phyloP scores from a whole-genome alignment of 2,329 filamentous ascomycete species.

The Claviceps purpurea region DNA sequence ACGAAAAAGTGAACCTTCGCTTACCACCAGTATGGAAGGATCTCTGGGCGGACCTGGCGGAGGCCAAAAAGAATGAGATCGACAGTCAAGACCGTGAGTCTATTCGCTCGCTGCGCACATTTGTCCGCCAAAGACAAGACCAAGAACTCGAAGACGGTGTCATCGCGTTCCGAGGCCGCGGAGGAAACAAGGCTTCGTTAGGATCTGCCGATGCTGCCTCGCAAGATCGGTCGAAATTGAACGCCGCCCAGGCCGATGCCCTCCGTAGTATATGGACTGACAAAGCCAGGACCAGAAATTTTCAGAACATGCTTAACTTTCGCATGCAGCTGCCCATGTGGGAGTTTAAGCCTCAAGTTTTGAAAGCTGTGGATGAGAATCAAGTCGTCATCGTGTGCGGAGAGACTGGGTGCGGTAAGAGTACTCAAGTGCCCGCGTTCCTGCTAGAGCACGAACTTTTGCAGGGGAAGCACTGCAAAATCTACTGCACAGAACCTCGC shows the following conservation, averaged over 20 bases:
- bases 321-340: conserved; percentile 83
- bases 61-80: conserved; percentile 53
- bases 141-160: conserved; percentile 62
- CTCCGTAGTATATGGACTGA: conserved; percentile 46
- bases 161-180: conserved; percentile 59
- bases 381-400: conserved; percentile 90
- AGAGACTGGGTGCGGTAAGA: conserved; percentile 95
- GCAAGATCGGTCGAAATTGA: conserved; percentile 29
- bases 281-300: conserved; percentile 45
- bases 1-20: conserved; percentile 72
- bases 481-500: conserved; percentile 90
- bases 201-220: conserved; percentile 36
- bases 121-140: conserved; percentile 56
- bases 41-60: conserved; percentile 67
- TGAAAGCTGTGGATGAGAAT: conserved; percentile 62
- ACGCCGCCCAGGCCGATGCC: conserved; percentile 29
- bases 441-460: conserved; percentile 79
- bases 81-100: conserved; percentile 58
- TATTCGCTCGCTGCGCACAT: conserved; percentile 53
- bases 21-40: conserved; percentile 74
- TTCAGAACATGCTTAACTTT: conserved; percentile 64
- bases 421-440: conserved; percentile 91
- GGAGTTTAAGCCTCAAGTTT: conserved; percentile 64
- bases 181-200: conserved; percentile 28
- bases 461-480: conserved; percentile 69